A percentile compares a stretch with the other conserved stretches of the same genome.
Evolutionary conservation across 1,284 basidiomycete genomes (phyloP).

Genomic region (Cryptococcus deneoformans): DNA sequence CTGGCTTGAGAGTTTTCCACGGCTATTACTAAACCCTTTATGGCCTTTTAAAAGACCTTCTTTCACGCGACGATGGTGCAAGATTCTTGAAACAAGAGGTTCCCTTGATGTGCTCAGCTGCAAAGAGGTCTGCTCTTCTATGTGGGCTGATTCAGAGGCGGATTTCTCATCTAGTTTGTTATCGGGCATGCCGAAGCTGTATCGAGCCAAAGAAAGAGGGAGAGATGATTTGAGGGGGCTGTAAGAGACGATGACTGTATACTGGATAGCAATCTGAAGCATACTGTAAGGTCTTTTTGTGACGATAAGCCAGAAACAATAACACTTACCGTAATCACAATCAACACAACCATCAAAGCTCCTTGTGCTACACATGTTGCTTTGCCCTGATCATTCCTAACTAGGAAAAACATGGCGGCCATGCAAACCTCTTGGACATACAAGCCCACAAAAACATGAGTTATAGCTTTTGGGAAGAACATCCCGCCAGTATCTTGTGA

Average conservation of each 20-base stretch:
- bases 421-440: slow-evolving; percentile 81
- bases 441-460: slow-evolving; percentile 88
- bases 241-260: slow-evolving; percentile 63
- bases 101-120: slow-evolving; percentile 20
- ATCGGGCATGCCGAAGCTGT: slow-evolving; percentile 55
- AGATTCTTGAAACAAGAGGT: slow-evolving; percentile 7
- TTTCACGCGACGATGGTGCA: not conserved
- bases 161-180: slow-evolving; percentile 29
- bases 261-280: slow-evolving; percentile 62
- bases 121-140: slow-evolving; percentile 5
- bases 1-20: not conserved
- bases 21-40: not conserved
- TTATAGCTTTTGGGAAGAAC: slow-evolving; percentile 94
- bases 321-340: slow-evolving; percentile 66
- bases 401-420: slow-evolving; percentile 83
- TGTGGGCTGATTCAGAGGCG: slow-evolving; percentile 24
- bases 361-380: slow-evolving; percentile 67
- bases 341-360: slow-evolving; percentile 76
- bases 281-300: too few relatives aligned
- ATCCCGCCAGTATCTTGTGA: slow-evolving; percentile 83
- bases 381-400: slow-evolving; percentile 56
- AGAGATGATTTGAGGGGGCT: slow-evolving; percentile 57
- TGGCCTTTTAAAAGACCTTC: not conserved
- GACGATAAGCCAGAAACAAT: not conserved
- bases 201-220: slow-evolving; percentile 73